phyloP scores from a whole-genome alignment of 352 stramenopile genomes.

The Globisporangium cylindrosporum region DNA sequence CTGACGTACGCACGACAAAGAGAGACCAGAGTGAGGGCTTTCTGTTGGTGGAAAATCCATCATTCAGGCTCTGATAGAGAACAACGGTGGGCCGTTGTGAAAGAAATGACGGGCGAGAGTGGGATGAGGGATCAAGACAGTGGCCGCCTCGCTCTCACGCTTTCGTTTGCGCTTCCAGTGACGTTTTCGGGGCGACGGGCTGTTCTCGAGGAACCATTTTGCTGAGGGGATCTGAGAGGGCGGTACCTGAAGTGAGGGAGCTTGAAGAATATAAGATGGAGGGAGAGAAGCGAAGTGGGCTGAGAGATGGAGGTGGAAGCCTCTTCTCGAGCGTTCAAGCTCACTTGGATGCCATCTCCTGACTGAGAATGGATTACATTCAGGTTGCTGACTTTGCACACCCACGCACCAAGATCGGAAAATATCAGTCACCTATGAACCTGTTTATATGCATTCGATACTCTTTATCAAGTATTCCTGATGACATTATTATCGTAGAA shows the following conservation, averaged over 20 bases:
- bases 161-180: slow-evolving; percentile 1
- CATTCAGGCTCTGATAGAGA: too few species aligned
- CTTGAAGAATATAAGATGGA: neutral
- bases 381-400: neutral
- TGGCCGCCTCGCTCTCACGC: neutral
- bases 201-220: neutral
- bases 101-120: neutral
- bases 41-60: neutral
- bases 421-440: neutral
- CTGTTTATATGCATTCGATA: neutral
- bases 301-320: too few species aligned
- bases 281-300: neutral
- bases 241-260: neutral
- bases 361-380: too few species aligned
- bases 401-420: neutral
- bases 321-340: too few species aligned
- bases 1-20: neutral
- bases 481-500: neutral
- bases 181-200: neutral
- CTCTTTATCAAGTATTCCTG: neutral
- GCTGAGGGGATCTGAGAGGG: neutral
- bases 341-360: too few species aligned
- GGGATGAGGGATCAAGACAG: slow-evolving; percentile 8
- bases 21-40: neutral
- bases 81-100: neutral